These are phyloP conservation scores for Canna indica DNA, from an alignment of 176 grass and related monocot genomes.

Conservation along the genomic window DNA sequence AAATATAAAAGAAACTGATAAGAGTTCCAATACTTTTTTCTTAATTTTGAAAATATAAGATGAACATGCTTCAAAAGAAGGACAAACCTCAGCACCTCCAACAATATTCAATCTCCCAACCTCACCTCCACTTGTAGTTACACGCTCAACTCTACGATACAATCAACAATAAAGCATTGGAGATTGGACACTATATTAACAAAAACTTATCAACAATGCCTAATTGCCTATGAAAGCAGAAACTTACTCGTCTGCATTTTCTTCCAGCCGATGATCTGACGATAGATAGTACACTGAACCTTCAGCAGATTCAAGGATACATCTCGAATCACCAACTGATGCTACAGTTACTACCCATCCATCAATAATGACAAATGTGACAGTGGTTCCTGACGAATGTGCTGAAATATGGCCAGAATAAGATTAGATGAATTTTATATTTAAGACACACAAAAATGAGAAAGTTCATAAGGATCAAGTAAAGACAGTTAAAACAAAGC, in stretches of 20 bases:
- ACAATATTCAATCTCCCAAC: constrained; percentile 82
- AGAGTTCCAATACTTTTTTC: neutral
- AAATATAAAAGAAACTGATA: neutral
- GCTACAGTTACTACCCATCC: constrained; percentile 61
- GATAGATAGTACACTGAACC: constrained; percentile 68
- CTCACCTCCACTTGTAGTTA: constrained; percentile 68
- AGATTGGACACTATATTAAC: neutral
- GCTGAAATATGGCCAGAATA: constrained; percentile 27
- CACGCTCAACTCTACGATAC: constrained; percentile 54
- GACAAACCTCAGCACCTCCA: constrained; percentile 75
- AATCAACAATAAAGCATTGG: neutral
- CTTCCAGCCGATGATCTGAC: constrained; percentile 79
- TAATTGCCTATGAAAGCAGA: neutral
- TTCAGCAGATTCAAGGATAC: constrained; percentile 59
- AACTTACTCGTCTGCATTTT: constrained; percentile 71
- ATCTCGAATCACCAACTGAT: constrained; percentile 78
- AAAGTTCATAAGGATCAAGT: neutral
- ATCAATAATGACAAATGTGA: constrained; percentile 86
- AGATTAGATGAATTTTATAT: neutral
- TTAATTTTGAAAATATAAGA: neutral
- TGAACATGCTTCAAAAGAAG: neutral
- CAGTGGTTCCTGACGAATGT: constrained; percentile 73
- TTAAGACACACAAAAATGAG: neutral
- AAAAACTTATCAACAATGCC: too few species aligned
- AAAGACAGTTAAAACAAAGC: neutral